phyloP scores from a whole-genome alignment of 1,284 basidiomycete species.

The Melampsora larici-populina region DNA sequence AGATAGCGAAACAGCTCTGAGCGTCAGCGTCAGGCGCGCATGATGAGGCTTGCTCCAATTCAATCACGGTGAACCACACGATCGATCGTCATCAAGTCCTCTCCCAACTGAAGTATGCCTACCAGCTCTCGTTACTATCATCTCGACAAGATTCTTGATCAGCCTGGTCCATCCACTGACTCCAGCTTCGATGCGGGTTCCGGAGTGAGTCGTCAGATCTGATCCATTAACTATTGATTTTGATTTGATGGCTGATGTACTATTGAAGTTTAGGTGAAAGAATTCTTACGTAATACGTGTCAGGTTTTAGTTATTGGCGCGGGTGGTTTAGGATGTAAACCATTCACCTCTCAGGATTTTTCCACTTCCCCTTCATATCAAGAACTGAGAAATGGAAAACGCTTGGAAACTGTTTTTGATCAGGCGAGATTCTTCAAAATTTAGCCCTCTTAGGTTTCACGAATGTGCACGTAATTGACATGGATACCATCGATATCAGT shows the following conservation, averaged over 20 bases:
- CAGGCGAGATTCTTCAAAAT: slow-evolving; percentile 43
- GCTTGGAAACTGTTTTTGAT: slow-evolving; percentile 65
- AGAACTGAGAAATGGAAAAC: slow-evolving; percentile 57
- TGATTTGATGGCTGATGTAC: neutral
- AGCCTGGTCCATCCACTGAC: slow-evolving; percentile 74
- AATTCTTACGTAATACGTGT: slow-evolving; percentile 74
- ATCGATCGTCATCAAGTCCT: no score
- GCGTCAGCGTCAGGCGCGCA: no score
- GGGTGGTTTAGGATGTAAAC: slow-evolving; percentile 86
- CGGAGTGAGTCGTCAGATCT: slow-evolving; percentile 58
- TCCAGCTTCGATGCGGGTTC: slow-evolving; percentile 68
- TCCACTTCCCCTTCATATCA: neutral
- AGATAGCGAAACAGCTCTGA: no score
- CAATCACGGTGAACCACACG: no score
- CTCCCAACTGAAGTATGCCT: no score
- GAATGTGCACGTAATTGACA: slow-evolving; percentile 98
- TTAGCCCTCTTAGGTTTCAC: slow-evolving; percentile 72
- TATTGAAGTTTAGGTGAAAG: slow-evolving; percentile 65
- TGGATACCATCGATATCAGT: slow-evolving; percentile 99
- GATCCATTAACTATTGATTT: no score
- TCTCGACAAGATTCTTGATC: slow-evolving; percentile 67
- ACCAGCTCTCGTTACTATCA: slow-evolving; percentile 45
- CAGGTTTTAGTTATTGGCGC: slow-evolving; percentile 97
- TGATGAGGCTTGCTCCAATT: no score
- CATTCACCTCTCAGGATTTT: neutral